These are phyloP conservation scores for Amniculicola lignicola DNA, from an alignment of 495 filamentous ascomycete genomes.

Conservation along the genomic window DNA sequence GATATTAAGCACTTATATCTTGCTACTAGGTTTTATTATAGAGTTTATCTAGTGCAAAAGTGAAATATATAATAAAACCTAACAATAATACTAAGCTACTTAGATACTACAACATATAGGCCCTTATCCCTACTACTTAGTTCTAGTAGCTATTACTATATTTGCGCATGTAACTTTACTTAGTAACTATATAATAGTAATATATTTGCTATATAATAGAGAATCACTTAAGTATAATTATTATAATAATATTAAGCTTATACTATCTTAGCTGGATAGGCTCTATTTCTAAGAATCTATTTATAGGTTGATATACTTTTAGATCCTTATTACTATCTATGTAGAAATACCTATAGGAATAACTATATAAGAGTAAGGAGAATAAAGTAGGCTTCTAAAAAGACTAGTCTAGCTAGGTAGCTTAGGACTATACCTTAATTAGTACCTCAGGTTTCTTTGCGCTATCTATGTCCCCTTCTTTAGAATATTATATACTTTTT, in stretches of 20 bases:
- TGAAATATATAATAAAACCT: conserved; percentile 11
- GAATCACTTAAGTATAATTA: conserved; percentile 11
- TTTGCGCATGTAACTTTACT: conserved; percentile 18
- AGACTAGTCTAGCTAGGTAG: too few species aligned
- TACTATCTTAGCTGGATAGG: conserved; percentile 10
- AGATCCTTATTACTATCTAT: conserved; percentile 7
- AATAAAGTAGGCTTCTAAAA: conserved; percentile 10
- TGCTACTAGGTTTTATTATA: conserved; percentile 13
- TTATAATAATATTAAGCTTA: conserved; percentile 13
- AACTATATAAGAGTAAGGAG: conserved; percentile 15
- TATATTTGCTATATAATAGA: conserved; percentile 1
- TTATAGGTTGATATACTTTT: conserved; percentile 8
- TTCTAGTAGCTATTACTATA: conserved; percentile 7
- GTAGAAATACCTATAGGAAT: conserved; percentile 12
- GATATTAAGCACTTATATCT: conserved; percentile 14
- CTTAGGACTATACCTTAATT: conserved; percentile 8
- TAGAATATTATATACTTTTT: conserved; percentile 11
- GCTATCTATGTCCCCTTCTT: conserved; percentile 15
- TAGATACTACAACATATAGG: background rate
- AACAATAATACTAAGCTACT: conserved; percentile 17
- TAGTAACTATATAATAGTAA: conserved; percentile 6
- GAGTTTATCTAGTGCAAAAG: conserved; percentile 23
- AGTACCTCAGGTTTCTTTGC: conserved; percentile 7
- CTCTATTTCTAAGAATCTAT: conserved; percentile 12
- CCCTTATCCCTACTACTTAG: too few species aligned